phyloP scores from a whole-genome alignment of 2,329 filamentous ascomycete genomes.

The Trematosphaeria pertusa region DNA sequence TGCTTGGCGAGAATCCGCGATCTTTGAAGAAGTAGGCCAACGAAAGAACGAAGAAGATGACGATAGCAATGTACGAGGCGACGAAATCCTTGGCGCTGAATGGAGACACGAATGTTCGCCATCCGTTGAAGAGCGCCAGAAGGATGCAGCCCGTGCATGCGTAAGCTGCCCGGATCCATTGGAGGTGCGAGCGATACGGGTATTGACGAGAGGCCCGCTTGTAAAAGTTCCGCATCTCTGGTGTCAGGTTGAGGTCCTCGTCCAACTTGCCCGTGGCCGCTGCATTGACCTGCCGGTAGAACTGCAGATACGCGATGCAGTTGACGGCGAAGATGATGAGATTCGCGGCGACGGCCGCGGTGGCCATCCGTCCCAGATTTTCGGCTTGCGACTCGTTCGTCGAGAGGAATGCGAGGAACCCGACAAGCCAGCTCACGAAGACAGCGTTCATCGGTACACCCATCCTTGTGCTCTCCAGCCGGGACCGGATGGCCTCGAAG shows the following conservation, averaged over 20 bases:
- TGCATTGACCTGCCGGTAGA: slow-evolving; percentile 21
- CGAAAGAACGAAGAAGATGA: slow-evolving; percentile 13
- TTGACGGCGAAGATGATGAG: slow-evolving; percentile 40
- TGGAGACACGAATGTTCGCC: slow-evolving; percentile 14
- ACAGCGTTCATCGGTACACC: slow-evolving; percentile 46
- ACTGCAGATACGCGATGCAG: slow-evolving; percentile 32
- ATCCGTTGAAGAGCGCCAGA: slow-evolving; percentile 14
- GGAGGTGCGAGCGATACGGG: slow-evolving; percentile 8
- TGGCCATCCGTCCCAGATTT: slow-evolving; percentile 35
- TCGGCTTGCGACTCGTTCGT: slow-evolving; percentile 22
- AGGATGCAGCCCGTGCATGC: slow-evolving; percentile 9
- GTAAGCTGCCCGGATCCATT: slow-evolving; percentile 14
- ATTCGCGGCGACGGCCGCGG: slow-evolving; percentile 34
- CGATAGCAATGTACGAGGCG: slow-evolving; percentile 13
- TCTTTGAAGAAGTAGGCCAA: slow-evolving; percentile 16
- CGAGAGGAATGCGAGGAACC: slow-evolving; percentile 41
- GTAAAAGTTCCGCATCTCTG: slow-evolving; percentile 12
- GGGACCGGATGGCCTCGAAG: slow-evolving; percentile 23
- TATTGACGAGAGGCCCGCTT: slow-evolving; percentile 10
- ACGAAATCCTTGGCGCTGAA: slow-evolving; percentile 14
- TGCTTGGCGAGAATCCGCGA: slow-evolving; percentile 11
- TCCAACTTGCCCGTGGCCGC: slow-evolving; percentile 10
- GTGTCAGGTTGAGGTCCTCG: slow-evolving; percentile 13
- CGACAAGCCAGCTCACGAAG: slow-evolving; percentile 43
- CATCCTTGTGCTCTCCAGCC: slow-evolving; percentile 38